Conservation (phyloP, 495 filamentous ascomycete genomes). For the Astrothelium macrocarpum region DNA sequence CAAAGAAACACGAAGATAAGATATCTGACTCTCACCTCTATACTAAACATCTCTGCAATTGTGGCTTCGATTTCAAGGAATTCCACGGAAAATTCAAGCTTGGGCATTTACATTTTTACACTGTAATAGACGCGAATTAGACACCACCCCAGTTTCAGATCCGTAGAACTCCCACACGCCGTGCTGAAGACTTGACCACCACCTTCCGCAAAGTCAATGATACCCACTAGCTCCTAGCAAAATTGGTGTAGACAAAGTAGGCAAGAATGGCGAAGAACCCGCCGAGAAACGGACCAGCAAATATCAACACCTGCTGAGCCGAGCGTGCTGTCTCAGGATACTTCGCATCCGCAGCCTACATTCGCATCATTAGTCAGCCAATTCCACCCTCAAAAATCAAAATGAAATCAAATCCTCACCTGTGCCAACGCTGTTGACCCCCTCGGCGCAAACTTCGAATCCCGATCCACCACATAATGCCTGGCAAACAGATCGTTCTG, state of each 20-base stretch:
- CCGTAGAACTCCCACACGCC: background rate
- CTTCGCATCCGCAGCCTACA: background rate
- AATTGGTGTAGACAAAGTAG: background rate
- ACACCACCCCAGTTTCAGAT: too few species aligned
- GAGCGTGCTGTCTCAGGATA: background rate
- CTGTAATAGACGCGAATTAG: too few species aligned
- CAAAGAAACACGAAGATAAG: too few species aligned
- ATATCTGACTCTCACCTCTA: too few species aligned
- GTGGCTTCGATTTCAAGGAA: too few species aligned
- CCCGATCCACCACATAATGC: slow-evolving; percentile 46
- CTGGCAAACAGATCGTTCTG: slow-evolving; percentile 73
- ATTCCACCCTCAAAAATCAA: background rate
- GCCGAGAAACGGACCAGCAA: background rate
- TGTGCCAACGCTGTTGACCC: background rate
- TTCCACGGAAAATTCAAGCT: too few species aligned
- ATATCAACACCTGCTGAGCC: background rate
- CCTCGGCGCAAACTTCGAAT: slow-evolving; percentile 3
- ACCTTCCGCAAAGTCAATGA: background rate
- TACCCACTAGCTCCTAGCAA: background rate
- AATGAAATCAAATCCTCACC: background rate
- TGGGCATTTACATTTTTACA: too few species aligned
- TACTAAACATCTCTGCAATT: too few species aligned
- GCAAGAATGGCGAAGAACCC: background rate
- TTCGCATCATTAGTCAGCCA: background rate
- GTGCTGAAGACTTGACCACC: background rate